Evolutionary conservation across 1,284 basidiomycete species (phyloP).

Genomic region (Sporisorium graminicola): DNA sequence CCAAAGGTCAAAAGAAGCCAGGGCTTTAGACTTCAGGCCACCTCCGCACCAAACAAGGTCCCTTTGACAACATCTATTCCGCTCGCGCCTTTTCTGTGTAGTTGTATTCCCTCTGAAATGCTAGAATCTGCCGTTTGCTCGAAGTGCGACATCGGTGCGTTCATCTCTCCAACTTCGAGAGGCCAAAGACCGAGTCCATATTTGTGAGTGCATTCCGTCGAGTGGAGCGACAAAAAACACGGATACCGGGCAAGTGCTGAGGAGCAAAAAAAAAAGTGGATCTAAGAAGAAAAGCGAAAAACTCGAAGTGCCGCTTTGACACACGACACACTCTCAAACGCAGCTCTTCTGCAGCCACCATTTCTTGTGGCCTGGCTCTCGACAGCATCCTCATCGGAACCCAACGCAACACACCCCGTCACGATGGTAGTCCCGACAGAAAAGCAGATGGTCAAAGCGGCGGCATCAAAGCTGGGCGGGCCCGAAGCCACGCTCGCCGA

Average conservation of each 20-base stretch:
- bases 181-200: background rate
- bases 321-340: no score
- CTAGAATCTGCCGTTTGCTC: slow-evolving; percentile 1
- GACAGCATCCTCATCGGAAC: no score
- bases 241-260: background rate
- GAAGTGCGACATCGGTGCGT: background rate
- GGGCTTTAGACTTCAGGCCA: no score
- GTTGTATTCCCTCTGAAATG: slow-evolving; percentile 14
- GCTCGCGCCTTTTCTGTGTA: slow-evolving; percentile 1
- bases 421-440: slow-evolving; percentile 40
- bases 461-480: slow-evolving; percentile 6
- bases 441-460: slow-evolving; percentile 38
- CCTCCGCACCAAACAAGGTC: slow-evolving; percentile 3
- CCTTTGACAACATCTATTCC: background rate
- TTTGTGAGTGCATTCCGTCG: background rate
- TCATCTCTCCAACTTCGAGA: no score
- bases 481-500: no score
- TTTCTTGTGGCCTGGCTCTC: no score
- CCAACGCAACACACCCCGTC: background rate
- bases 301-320: background rate
- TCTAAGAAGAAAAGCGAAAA: background rate
- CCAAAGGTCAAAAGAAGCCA: no score
- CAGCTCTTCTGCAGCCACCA: background rate
- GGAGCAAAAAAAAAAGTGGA: background rate
- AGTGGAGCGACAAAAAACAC: background rate